Conservation (phyloP, 176 grass and related monocot species). For the Thinopyrum elongatum region DNA sequence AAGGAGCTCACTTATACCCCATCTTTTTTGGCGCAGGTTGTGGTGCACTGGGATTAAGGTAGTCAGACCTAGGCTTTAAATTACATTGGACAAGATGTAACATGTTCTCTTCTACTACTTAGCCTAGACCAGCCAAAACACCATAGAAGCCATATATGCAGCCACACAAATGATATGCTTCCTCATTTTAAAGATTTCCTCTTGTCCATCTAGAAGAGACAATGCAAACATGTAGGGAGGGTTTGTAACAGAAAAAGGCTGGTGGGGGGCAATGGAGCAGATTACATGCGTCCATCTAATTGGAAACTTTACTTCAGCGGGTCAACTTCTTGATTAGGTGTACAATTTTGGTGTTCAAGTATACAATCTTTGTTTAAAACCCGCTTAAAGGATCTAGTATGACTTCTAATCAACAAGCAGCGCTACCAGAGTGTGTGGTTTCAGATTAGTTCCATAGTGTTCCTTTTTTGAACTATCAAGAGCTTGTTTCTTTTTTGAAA, state of each 20-base stretch:
- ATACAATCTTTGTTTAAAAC: neutral
- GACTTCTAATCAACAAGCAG: neutral
- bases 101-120: neutral
- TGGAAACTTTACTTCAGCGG: neutral
- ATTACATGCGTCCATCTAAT: neutral
- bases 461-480: neutral
- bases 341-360: neutral
- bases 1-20: neutral
- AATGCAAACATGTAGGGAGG: neutral
- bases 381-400: neutral
- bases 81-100: neutral
- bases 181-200: constrained; percentile 13
- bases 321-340: neutral
- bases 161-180: neutral
- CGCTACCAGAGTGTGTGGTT: neutral
- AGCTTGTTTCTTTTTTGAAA: neutral
- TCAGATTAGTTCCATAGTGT: neutral
- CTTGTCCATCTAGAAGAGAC: neutral
- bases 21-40: neutral
- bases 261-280: no score
- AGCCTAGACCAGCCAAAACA: neutral
- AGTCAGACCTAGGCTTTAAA: neutral
- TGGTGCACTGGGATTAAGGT: neutral
- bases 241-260: no score
- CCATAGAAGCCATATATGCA: neutral